These are phyloP conservation scores for Metarhizium humberi DNA, from an alignment of 2,329 filamentous ascomycete genomes.

Conservation along the genomic window DNA sequence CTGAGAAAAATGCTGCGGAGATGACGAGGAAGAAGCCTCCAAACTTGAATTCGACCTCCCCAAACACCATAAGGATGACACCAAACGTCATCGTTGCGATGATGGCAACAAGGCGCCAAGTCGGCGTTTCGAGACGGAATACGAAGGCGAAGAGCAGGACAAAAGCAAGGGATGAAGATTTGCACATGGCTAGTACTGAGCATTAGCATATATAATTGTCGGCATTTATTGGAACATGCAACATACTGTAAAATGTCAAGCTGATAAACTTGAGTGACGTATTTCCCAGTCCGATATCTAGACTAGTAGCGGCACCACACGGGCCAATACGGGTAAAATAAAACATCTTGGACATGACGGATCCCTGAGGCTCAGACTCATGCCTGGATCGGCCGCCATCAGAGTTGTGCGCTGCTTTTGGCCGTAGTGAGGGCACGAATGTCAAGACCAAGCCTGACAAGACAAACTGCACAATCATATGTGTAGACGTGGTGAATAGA, in stretches of 20 bases:
- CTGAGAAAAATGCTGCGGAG: slow-evolving; percentile 85
- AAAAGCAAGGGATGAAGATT: slow-evolving; percentile 91
- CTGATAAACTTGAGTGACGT: slow-evolving; percentile 94
- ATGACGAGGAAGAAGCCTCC: slow-evolving; percentile 90
- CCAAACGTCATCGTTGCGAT: slow-evolving; percentile 88
- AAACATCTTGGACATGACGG: slow-evolving; percentile 80
- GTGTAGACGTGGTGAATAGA: slow-evolving; percentile 86
- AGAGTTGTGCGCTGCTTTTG: slow-evolving; percentile 40
- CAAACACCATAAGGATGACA: slow-evolving; percentile 96
- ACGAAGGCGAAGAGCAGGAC: slow-evolving; percentile 92
- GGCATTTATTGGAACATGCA: neutral
- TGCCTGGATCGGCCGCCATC: slow-evolving; percentile 41
- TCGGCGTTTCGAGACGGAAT: slow-evolving; percentile 83
- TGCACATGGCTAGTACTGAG: slow-evolving; percentile 70
- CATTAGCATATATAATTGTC: slow-evolving; percentile 12
- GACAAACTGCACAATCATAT: slow-evolving; percentile 91
- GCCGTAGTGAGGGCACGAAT: slow-evolving; percentile 73
- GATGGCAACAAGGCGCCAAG: slow-evolving; percentile 74
- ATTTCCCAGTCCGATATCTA: slow-evolving; percentile 94
- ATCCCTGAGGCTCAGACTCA: slow-evolving; percentile 42
- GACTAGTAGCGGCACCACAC: slow-evolving; percentile 82
- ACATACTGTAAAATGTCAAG: slow-evolving; percentile 85
- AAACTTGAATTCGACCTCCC: slow-evolving; percentile 81
- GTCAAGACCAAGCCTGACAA: slow-evolving; percentile 72
- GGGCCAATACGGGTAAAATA: slow-evolving; percentile 88